These are phyloP conservation scores for Colletotrichum sp. DNA, from an alignment of 2,329 filamentous ascomycete genomes.

Conservation along the genomic window DNA sequence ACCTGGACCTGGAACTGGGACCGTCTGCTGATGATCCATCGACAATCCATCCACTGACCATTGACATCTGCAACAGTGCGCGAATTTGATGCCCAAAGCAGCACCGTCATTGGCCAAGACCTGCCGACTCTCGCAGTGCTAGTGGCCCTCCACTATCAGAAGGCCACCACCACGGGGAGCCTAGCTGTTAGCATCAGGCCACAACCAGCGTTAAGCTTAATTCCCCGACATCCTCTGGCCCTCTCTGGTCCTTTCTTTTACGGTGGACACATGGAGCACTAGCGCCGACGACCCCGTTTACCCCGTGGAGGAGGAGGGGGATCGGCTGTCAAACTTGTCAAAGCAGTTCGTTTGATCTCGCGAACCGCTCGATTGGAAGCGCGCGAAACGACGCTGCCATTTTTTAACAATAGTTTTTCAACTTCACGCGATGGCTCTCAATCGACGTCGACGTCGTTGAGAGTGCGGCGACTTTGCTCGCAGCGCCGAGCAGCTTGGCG, in stretches of 20 bases:
- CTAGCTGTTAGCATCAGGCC: not conserved
- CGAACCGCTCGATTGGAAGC: not conserved
- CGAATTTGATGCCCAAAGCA: not conserved
- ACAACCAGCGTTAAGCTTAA: slow-evolving; percentile 16
- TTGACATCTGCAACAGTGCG: not conserved
- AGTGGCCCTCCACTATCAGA: not conserved
- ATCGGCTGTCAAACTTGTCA: slow-evolving; percentile 3
- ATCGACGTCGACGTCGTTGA: not conserved
- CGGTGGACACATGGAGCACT: not conserved
- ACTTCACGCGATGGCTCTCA: not conserved
- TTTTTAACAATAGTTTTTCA: not conserved
- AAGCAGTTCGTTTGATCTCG: slow-evolving; percentile 12
- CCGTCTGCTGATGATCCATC: not conserved
- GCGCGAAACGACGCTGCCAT: not conserved
- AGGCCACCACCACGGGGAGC: not conserved
- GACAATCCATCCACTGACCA: not conserved
- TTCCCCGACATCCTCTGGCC: slow-evolving; percentile 1
- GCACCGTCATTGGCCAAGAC: slow-evolving; percentile 6
- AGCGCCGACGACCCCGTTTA: not conserved
- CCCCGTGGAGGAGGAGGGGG: not conserved
- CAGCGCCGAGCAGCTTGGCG: slow-evolving; percentile 21
- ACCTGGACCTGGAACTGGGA: not conserved
- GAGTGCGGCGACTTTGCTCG: slow-evolving; percentile 18
- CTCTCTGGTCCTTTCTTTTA: not conserved
- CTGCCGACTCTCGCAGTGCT: not conserved